Base-by-base conservation (phyloP, 345 rosid species). In the Rhizophora mangle region DNA sequence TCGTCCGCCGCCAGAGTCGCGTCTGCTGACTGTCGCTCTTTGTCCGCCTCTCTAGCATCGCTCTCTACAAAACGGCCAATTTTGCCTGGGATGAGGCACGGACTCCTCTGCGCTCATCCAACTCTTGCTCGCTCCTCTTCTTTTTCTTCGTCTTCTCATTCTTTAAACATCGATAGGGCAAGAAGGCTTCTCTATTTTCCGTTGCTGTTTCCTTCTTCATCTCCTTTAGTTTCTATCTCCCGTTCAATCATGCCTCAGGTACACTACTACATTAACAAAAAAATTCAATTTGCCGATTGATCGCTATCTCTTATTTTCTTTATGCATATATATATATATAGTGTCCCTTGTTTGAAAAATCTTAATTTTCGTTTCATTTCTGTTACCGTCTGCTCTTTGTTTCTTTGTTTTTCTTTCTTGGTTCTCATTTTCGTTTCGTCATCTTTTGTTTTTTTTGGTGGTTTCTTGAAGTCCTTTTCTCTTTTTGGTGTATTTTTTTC, bases 191-290 rank as follows among this genome's bases (percentile, higher is more conserved):
- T 62, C 67, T 51, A 68, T 1, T 71, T 56, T 43, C 75, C 68
- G 60, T 24, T n/a, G 24, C 66, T 66, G 8, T n/a, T 69, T 75
- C 86, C 70, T 52, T 68, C 79, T 69, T 67, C 77, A 30, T 30
- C 65, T 3, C 21, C 18, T 43, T 43, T 43, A 0, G 4, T 70
- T 70, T 64, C 62, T 16, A 32, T 60, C 30, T 66, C 75, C 69
- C 69, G 66, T 34, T 49, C 71, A 10, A 61, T 52, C 78, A 82
- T 78, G 83, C 71, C 89, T 67, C 73, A 51, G 82, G 93, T 82
- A 36, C 20, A 36, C 20, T 34, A 34, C 20, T 34, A 34, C 9
- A 6, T 34, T 7, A 34, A 34, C 37, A 34, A 6, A 34, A 0
- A 34, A 34, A 7, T 5, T 26, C 51, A 65, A 64, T 32, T 53